These are phyloP conservation scores for Heterobasidion parviporum DNA, from an alignment of 1,284 basidiomycete species.

Conservation along the genomic window DNA sequence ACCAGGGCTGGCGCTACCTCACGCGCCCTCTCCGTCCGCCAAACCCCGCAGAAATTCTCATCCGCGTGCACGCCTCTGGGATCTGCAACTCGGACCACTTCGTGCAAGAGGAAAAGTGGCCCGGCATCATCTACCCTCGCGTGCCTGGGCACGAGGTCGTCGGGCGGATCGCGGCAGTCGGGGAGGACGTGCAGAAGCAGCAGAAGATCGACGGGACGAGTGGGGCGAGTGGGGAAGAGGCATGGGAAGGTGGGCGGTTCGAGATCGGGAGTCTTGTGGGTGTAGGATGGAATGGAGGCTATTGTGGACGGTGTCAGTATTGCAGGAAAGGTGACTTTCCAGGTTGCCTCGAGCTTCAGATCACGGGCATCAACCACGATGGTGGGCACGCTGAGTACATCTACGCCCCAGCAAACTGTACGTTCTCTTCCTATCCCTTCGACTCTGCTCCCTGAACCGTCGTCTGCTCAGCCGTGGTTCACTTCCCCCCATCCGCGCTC, in stretches of 20 bases:
- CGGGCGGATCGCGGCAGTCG: slow-evolving; percentile 2
- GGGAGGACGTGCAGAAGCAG: background rate
- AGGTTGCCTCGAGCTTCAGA: slow-evolving; percentile 2
- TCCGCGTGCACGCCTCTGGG: background rate
- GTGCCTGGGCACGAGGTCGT: slow-evolving; percentile 6
- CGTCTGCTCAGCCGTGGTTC: slow-evolving; percentile 11
- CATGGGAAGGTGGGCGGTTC: background rate
- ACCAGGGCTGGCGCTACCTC: background rate
- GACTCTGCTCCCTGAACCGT: no score
- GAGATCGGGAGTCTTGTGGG: slow-evolving; percentile 6
- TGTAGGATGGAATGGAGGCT: slow-evolving; percentile 6
- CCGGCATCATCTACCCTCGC: slow-evolving; percentile 9
- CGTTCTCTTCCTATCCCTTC: slow-evolving; percentile 2
- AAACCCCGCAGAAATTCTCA: background rate
- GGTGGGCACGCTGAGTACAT: slow-evolving; percentile 11
- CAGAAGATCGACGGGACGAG: no score
- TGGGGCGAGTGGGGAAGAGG: no score
- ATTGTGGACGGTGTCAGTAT: slow-evolving; percentile 1
- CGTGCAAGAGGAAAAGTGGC: slow-evolving; percentile 1
- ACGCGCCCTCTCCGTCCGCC: background rate
- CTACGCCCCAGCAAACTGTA: slow-evolving; percentile 7
- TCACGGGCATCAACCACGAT: slow-evolving; percentile 12
- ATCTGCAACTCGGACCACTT: slow-evolving; percentile 3
- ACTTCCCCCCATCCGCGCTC: slow-evolving; percentile 11
- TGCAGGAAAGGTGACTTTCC: slow-evolving; percentile 5